These are phyloP conservation scores for Rhododendron kiyosumense DNA, from an alignment of 148 eudicot species.

Conservation along the genomic window DNA sequence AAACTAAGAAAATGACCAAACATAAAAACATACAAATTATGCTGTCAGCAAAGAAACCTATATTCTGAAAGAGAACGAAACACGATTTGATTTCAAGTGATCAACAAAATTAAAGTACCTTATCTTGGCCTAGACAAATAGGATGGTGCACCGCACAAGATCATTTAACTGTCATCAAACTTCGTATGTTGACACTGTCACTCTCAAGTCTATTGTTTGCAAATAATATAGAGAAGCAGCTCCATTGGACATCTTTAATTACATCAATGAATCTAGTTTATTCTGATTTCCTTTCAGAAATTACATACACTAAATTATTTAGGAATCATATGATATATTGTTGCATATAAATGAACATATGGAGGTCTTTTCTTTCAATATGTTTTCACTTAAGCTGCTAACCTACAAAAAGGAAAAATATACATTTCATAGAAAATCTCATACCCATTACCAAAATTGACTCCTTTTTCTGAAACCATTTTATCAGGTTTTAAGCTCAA, in stretches of 20 bases:
- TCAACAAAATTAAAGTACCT: not conserved
- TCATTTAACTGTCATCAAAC: not conserved
- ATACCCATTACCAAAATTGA: not conserved
- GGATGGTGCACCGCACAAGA: not conserved
- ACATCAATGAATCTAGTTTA: not conserved
- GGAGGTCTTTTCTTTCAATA: not conserved
- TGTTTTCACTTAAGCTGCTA: not conserved
- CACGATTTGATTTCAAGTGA: not conserved
- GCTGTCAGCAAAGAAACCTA: not conserved
- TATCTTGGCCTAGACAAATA: not conserved
- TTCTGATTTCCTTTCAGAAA: not conserved
- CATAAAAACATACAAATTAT: not conserved
- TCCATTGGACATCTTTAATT: not conserved
- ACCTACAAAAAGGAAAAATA: not conserved
- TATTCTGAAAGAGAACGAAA: not conserved
- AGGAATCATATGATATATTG: not conserved
- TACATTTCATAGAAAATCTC: not conserved
- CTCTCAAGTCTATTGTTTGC: not conserved
- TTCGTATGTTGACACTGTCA: not conserved
- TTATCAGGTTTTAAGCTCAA: not conserved
- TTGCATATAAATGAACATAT: not conserved
- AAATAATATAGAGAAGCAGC: not conserved
- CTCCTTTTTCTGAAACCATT: not conserved
- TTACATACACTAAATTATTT: not conserved
- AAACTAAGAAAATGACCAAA: not conserved